Conservation (phyloP, 2,329 filamentous ascomycete genomes). For the Elsinoe fawcettii region DNA sequence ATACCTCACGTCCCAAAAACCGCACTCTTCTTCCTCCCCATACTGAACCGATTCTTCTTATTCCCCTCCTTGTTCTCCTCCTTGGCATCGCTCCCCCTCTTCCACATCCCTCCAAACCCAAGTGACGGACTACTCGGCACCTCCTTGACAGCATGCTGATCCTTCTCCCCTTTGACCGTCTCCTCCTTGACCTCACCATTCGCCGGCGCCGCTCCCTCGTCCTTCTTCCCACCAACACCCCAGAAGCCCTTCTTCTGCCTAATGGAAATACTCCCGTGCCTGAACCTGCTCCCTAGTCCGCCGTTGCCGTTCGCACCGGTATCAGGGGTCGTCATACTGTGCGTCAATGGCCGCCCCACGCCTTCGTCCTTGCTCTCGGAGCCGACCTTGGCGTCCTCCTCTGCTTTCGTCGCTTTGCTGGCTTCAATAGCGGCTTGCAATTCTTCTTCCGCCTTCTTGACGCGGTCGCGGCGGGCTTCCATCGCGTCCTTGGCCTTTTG, state of each 20-base stretch:
- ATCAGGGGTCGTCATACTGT: neutral
- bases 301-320: conserved; percentile 17
- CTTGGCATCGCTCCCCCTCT: conserved; percentile 14
- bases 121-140: conserved; percentile 10
- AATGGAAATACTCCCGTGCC: conserved; percentile 68
- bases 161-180: conserved; percentile 27
- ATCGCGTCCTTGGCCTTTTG: conserved; percentile 28
- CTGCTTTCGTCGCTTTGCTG: conserved; percentile 55
- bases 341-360: neutral
- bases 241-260: conserved; percentile 67
- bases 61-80: conserved; percentile 29
- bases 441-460: conserved; percentile 54
- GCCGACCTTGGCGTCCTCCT: conserved; percentile 33
- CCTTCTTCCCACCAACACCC: conserved; percentile 20
- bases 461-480: conserved; percentile 46
- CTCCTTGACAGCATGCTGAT: conserved; percentile 17
- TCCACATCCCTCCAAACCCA: conserved; percentile 8
- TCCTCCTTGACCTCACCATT: conserved; percentile 24
- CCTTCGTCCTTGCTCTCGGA: conserved; percentile 17
- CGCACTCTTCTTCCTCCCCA: conserved; percentile 61
- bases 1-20: conserved; percentile 4
- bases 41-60: conserved; percentile 57
- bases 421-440: conserved; percentile 56
- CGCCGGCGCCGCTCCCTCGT: conserved; percentile 38
- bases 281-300: conserved; percentile 54